phyloP scores from a whole-genome alignment of 345 rosid species.

The Limnanthes douglasii region DNA sequence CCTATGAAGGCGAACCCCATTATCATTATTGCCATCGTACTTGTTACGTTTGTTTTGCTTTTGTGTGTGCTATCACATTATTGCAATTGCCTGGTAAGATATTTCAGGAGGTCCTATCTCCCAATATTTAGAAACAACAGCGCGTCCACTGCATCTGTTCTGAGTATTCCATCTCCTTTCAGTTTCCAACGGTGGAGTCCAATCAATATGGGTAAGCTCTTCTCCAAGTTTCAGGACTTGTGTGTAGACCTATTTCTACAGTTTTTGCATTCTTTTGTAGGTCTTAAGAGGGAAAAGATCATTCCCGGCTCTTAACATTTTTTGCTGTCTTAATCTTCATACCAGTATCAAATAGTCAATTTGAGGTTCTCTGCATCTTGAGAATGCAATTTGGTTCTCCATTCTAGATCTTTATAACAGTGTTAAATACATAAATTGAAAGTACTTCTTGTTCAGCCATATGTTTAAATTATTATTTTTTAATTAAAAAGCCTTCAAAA shows the following conservation, averaged over 20 bases:
- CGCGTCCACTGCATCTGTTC: constrained; percentile 48
- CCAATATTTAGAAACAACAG: constrained; percentile 61
- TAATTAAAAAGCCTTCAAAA: no score
- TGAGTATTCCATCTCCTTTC: constrained; percentile 67
- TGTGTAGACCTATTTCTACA: background rate
- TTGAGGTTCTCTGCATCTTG: no score
- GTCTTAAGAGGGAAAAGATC: background rate
- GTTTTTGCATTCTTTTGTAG: background rate
- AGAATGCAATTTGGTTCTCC: no score
- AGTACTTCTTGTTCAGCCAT: no score
- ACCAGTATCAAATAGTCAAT: no score
- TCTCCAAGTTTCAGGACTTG: constrained; percentile 1
- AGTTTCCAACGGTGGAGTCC: constrained; percentile 86
- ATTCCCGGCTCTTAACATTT: constrained; percentile 1
- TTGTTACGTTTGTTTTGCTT: constrained; percentile 52
- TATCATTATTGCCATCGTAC: constrained; percentile 35
- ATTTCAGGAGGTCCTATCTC: constrained; percentile 54
- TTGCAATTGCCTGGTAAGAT: constrained; percentile 53
- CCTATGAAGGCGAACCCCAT: constrained; percentile 56
- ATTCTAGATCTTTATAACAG: no score
- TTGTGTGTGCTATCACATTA: constrained; percentile 62
- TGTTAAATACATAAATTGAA: no score
- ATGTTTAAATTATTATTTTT: no score
- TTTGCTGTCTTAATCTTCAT: background rate
- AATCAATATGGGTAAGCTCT: constrained; percentile 45